phyloP scores from a whole-genome alignment of 202 grass and related monocot species.

The Eragrostis tef region DNA sequence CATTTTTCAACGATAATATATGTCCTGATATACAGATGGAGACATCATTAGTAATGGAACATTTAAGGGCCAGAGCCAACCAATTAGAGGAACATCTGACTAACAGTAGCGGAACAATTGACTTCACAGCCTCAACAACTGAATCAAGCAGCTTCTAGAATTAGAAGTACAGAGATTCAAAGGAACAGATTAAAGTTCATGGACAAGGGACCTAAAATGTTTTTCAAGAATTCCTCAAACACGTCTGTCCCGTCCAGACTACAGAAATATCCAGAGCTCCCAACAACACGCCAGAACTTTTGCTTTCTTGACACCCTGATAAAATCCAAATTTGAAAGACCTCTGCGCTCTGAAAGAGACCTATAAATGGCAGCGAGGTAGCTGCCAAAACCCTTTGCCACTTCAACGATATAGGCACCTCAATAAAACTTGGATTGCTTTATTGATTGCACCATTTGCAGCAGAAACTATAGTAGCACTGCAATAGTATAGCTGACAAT shows the following conservation, averaged over 20 bases:
- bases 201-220: neutral
- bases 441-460: slow-evolving; percentile 10
- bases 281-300: neutral
- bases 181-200: neutral
- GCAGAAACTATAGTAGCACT: neutral
- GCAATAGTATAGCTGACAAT: slow-evolving; percentile 21
- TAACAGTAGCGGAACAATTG: neutral
- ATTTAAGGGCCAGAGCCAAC: neutral
- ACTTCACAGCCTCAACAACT: neutral
- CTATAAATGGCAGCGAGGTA: neutral
- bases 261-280: neutral
- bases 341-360: neutral
- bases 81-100: neutral
- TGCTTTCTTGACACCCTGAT: neutral
- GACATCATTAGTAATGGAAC: neutral
- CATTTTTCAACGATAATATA: too few species aligned
- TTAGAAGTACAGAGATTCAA: slow-evolving; percentile 27
- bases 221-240: neutral
- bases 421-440: neutral
- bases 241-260: neutral
- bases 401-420: neutral
- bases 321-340: slow-evolving; percentile 22
- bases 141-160: slow-evolving; percentile 30
- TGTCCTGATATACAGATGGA: neutral
- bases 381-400: slow-evolving; percentile 13